These are phyloP conservation scores for Chaetomium strumarium DNA, from an alignment of 2,329 filamentous ascomycete genomes.

Conservation along the genomic window DNA sequence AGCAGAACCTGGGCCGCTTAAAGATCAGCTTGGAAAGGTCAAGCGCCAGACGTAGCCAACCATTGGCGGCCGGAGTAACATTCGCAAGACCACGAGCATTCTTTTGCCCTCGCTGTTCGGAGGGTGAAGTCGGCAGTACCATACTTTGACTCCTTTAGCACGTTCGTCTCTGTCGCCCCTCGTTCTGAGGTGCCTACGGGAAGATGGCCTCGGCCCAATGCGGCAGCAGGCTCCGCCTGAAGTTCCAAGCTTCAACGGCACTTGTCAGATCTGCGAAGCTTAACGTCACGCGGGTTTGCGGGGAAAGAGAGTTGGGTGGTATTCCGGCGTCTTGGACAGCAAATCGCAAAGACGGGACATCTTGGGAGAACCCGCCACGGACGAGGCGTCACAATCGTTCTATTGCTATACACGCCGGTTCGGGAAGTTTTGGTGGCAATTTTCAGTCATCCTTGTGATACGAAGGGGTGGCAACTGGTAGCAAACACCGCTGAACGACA, in stretches of 20 bases:
- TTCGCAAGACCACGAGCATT: not conserved
- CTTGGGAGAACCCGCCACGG: not conserved
- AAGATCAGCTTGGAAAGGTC: not conserved
- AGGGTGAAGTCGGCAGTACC: slow-evolving; percentile 13
- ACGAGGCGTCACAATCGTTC: too few relatives aligned
- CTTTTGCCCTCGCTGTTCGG: not conserved
- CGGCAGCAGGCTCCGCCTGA: slow-evolving; percentile 17
- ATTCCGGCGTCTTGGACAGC: slow-evolving; percentile 16
- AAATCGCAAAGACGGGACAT: slow-evolving; percentile 13
- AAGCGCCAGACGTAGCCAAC: slow-evolving; percentile 3
- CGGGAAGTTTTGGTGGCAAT: not conserved
- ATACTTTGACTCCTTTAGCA: slow-evolving; percentile 16
- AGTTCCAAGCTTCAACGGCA: slow-evolving; percentile 22
- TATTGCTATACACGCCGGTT: too few relatives aligned
- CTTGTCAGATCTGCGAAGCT: slow-evolving; percentile 22
- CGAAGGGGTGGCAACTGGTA: too few relatives aligned
- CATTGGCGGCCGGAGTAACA: not conserved
- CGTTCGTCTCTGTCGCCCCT: slow-evolving; percentile 9
- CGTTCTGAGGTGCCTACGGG: slow-evolving; percentile 1
- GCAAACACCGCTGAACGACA: too few relatives aligned
- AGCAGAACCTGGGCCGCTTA: not conserved
- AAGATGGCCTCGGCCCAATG: slow-evolving; percentile 12
- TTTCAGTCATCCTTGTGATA: slow-evolving; percentile 2
- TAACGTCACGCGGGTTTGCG: slow-evolving; percentile 18
- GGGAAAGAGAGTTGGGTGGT: slow-evolving; percentile 19